Conservation (phyloP, 441 rosid genomes). For the Populus hybrid region DNA sequence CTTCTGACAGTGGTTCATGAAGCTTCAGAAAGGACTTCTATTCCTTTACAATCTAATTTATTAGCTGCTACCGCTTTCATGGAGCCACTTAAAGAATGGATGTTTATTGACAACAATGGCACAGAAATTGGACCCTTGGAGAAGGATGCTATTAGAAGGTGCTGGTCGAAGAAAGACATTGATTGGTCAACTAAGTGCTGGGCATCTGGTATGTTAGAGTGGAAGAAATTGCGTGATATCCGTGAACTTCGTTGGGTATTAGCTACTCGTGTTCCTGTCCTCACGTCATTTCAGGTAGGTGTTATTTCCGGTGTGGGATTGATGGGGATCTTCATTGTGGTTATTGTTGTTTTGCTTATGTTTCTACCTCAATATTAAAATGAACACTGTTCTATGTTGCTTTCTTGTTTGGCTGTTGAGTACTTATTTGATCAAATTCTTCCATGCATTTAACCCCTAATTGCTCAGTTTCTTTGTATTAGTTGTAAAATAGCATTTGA, state of each 20-base stretch:
- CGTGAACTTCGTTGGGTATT: conserved; percentile 99
- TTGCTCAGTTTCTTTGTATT: not conserved
- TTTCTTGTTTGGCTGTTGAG: not conserved
- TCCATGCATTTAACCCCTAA: not conserved
- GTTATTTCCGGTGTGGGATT: conserved; percentile 21
- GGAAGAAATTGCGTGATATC: conserved; percentile 96
- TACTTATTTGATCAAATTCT: not conserved
- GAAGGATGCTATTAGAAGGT: conserved; percentile 95
- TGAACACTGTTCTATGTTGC: not conserved
- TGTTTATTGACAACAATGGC: conserved; percentile 79
- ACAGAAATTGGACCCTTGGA: conserved; percentile 87
- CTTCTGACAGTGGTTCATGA: conserved; percentile 91
- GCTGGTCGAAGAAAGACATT: conserved; percentile 93
- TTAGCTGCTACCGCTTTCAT: conserved; percentile 99
- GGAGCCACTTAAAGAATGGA: conserved; percentile 99
- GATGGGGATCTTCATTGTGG: conserved; percentile 14
- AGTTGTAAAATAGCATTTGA: not conserved
- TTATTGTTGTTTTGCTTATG: not conserved
- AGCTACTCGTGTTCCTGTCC: conserved; percentile 91
- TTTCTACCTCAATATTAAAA: not conserved
- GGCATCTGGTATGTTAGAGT: conserved; percentile 96
- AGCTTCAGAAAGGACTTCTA: conserved; percentile 96
- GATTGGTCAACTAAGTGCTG: conserved; percentile 93
- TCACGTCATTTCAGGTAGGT: conserved; percentile 89
- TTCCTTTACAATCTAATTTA: conserved; percentile 96